These are phyloP conservation scores for Typha latifolia DNA, from an alignment of 176 grass and related monocot genomes.

Conservation along the genomic window DNA sequence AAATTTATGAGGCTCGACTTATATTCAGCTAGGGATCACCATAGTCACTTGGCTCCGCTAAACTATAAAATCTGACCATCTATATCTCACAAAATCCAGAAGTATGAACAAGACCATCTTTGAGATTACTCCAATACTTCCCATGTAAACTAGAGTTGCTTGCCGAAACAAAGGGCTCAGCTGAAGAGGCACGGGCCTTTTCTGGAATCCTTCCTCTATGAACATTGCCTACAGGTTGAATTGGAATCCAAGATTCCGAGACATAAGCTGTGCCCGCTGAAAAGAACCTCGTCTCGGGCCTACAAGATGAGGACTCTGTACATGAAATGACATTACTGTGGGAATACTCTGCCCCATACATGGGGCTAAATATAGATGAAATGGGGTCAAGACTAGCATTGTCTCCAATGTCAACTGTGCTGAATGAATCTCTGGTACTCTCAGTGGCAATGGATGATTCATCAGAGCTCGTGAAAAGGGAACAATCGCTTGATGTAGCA, in stretches of 20 bases:
- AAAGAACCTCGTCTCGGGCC: constrained; percentile 69
- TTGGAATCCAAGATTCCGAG: no score
- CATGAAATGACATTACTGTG: constrained; percentile 27
- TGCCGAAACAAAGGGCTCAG: constrained; percentile 45
- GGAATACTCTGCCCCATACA: constrained; percentile 32
- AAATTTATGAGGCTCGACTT: neutral
- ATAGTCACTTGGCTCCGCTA: neutral
- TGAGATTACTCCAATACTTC: constrained; percentile 22
- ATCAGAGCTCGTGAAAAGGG: constrained; percentile 91
- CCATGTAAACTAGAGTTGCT: constrained; percentile 17
- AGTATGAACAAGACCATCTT: constrained; percentile 77
- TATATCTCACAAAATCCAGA: constrained; percentile 87
- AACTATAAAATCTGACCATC: constrained; percentile 3
- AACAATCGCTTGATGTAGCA: constrained; percentile 84
- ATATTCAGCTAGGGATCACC: neutral
- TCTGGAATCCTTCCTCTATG: no score
- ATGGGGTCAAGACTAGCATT: constrained; percentile 55
- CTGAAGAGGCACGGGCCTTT: constrained; percentile 26
- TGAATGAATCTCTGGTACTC: constrained; percentile 97
- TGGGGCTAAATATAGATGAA: constrained; percentile 75
- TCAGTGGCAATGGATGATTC: constrained; percentile 97
- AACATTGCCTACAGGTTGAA: no score
- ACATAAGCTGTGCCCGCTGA: constrained; percentile 31
- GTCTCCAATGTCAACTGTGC: constrained; percentile 70
- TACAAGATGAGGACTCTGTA: constrained; percentile 44